phyloP scores from a whole-genome alignment of 2,329 filamentous ascomycete species.

The Fusarium pseudonygamai region DNA sequence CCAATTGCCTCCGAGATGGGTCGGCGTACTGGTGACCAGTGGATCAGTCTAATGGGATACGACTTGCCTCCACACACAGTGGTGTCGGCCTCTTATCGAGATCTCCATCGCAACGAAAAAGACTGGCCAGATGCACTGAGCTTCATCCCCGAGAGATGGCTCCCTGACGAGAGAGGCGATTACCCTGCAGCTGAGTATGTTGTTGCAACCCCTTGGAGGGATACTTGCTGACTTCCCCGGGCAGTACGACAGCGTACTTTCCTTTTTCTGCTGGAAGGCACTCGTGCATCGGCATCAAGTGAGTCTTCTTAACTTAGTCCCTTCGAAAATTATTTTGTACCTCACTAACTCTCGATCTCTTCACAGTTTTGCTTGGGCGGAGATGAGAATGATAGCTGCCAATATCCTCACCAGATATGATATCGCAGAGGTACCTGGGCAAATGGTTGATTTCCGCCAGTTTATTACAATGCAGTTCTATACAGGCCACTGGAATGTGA shows the following conservation, averaged over 20 bases:
- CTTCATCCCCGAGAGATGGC: background rate
- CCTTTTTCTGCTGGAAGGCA: background rate
- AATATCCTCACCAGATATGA: background rate
- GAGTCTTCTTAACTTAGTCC: background rate
- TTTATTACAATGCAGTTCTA: background rate
- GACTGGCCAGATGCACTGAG: background rate
- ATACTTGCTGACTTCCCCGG: background rate
- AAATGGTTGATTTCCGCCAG: background rate
- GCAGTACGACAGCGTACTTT: background rate
- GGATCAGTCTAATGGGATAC: background rate
- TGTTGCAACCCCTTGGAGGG: too few species aligned
- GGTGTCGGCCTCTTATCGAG: background rate
- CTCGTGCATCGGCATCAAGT: background rate
- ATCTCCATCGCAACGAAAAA: background rate
- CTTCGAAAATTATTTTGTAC: rapidly evolving
- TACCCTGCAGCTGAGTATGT: background rate
- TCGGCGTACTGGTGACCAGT: background rate
- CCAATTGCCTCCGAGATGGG: background rate
- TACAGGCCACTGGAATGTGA: background rate
- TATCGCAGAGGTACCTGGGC: background rate
- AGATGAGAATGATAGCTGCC: background rate
- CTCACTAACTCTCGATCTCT: background rate
- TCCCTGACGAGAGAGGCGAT: background rate
- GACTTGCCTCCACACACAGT: background rate
- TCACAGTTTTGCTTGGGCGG: background rate